These are phyloP conservation scores for Neoboletus magnificus DNA, from an alignment of 768 basidiomycete genomes.

Conservation along the genomic window DNA sequence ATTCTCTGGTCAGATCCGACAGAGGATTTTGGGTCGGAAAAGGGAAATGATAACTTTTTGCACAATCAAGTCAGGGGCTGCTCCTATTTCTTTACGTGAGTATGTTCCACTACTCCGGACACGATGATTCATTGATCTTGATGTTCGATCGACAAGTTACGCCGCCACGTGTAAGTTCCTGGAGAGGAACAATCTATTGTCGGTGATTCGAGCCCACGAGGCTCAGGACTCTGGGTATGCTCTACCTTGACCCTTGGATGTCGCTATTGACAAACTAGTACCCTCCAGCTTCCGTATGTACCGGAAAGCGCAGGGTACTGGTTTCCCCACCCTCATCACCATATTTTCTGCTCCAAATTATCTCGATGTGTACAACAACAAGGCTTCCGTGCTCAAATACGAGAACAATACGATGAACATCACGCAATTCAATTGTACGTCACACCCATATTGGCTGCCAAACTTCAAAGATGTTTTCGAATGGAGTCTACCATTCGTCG, in stretches of 20 bases:
- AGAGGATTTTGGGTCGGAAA: conserved; percentile 70
- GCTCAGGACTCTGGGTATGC: conserved; percentile 92
- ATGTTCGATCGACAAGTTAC: conserved; percentile 44
- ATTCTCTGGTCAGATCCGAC: conserved; percentile 74
- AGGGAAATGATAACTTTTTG: conserved; percentile 59
- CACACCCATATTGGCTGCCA: conserved; percentile 94
- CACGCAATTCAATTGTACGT: conserved; percentile 73
- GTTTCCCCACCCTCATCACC: conserved; percentile 95
- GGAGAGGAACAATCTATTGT: conserved; percentile 86
- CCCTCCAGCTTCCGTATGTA: conserved; percentile 80
- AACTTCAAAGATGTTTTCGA: conserved; percentile 99
- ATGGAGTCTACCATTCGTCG: conserved; percentile 97
- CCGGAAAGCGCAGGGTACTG: conserved; percentile 86
- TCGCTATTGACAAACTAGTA: background rate
- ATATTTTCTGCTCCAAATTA: conserved; percentile 98
- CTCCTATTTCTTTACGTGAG: conserved; percentile 73
- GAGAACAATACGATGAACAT: conserved; percentile 97
- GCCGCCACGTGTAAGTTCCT: conserved; percentile 91
- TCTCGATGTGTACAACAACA: conserved; percentile 94
- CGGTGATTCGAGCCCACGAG: conserved; percentile 93
- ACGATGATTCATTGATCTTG: background rate
- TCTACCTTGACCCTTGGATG: background rate
- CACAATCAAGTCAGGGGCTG: conserved; percentile 75
- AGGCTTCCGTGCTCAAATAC: conserved; percentile 95
- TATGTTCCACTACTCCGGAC: background rate